Evolutionary conservation across 2,329 filamentous ascomycete species (phyloP).

Genomic region (Penicillium sp.): DNA sequence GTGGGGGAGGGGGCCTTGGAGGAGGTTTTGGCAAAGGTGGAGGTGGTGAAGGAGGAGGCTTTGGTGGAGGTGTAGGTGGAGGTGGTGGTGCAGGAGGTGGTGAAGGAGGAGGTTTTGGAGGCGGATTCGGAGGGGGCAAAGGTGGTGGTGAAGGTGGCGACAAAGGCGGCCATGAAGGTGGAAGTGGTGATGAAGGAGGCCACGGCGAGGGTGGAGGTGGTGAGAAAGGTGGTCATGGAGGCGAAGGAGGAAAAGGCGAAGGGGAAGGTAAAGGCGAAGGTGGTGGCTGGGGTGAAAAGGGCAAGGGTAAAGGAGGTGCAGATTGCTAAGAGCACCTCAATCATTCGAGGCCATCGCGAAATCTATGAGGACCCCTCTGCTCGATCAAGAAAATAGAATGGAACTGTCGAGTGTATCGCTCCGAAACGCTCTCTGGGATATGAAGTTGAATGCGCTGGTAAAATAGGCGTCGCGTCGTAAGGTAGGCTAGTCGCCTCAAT

Average conservation of each 20-base stretch:
- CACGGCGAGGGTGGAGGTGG: neutral
- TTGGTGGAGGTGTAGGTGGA: neutral
- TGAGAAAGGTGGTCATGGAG: slow-evolving; percentile 2
- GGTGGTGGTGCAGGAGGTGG: neutral
- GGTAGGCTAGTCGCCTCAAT: slow-evolving; percentile 10
- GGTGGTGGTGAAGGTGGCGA: slow-evolving; percentile 2
- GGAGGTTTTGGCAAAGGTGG: slow-evolving; percentile 3
- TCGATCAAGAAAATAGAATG: too few relatives aligned
- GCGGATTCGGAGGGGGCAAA: neutral
- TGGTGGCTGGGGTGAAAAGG: neutral
- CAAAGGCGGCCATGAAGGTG: neutral
- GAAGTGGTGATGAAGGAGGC: neutral
- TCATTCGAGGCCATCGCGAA: too few relatives aligned
- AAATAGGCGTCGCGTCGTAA: slow-evolving; percentile 21
- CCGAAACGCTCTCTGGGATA: too few relatives aligned
- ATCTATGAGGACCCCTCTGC: too few relatives aligned
- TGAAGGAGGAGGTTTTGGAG: slow-evolving; percentile 1
- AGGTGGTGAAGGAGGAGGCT: slow-evolving; percentile 1
- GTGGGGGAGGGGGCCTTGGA: slow-evolving; percentile 5
- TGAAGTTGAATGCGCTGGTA: too few relatives aligned
- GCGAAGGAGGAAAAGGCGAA: neutral
- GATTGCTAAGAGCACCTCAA: neutral
- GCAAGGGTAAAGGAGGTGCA: neutral
- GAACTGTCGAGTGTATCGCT: too few relatives aligned
- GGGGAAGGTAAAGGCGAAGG: neutral